These are phyloP conservation scores for Phytophthora fragariaefolia DNA, from an alignment of 352 stramenopile species.

Conservation along the genomic window DNA sequence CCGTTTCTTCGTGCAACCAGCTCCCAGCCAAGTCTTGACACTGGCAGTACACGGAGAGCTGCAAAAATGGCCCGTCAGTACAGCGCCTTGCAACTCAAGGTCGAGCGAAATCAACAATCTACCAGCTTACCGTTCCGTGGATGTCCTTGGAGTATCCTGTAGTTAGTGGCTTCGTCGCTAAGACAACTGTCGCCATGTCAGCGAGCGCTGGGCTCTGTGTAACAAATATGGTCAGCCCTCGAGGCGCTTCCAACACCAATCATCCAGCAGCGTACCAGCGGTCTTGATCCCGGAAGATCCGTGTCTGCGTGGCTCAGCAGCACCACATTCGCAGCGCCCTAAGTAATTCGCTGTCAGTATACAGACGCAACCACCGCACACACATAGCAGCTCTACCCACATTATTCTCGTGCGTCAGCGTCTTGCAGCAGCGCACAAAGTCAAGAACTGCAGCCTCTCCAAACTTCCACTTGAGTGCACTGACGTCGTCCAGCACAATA, in stretches of 20 bases:
- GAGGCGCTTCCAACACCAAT: too few relatives aligned
- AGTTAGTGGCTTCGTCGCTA: constrained; percentile 56
- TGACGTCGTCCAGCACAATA: constrained; percentile 73
- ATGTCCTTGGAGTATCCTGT: constrained; percentile 83
- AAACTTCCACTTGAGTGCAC: constrained; percentile 66
- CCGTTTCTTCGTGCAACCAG: constrained; percentile 31
- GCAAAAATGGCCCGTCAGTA: background rate
- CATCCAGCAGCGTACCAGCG: constrained; percentile 15
- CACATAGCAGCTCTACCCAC: constrained; percentile 17
- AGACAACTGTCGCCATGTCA: constrained; percentile 65
- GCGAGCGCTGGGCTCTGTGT: constrained; percentile 49
- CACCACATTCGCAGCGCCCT: constrained; percentile 58
- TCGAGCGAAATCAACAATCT: too few relatives aligned
- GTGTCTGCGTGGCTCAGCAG: constrained; percentile 65
- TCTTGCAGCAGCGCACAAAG: constrained; percentile 74
- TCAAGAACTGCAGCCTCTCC: constrained; percentile 45
- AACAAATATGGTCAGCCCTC: background rate
- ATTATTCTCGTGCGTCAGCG: constrained; percentile 56
- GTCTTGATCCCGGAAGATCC: constrained; percentile 30
- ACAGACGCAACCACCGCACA: background rate
- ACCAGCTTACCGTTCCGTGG: constrained; percentile 60
- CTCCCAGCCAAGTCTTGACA: constrained; percentile 30
- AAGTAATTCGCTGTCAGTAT: constrained; percentile 9
- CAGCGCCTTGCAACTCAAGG: background rate
- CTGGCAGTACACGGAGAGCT: constrained; percentile 57